phyloP scores from a whole-genome alignment of 1,139 yeast genomes.

The Pichia sp. region DNA sequence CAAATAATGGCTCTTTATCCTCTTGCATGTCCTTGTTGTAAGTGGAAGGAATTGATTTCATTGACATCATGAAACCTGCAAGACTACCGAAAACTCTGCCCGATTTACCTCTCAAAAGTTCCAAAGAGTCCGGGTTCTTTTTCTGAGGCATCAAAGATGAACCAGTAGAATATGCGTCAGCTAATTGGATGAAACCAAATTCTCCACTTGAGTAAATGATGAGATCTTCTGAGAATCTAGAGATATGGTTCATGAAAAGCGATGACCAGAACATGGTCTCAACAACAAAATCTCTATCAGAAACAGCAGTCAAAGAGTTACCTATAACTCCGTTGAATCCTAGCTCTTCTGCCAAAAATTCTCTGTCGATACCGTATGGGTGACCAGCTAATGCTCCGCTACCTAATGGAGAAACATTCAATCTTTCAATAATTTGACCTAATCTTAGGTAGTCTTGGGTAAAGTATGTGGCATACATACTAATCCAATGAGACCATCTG shows the following conservation, averaged over 20 bases:
- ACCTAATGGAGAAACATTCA: constrained; percentile 88
- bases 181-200: constrained; percentile 86
- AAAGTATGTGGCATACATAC: constrained; percentile 91
- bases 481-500: constrained; percentile 97
- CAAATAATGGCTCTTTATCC: constrained; percentile 96
- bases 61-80: constrained; percentile 92
- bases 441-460: constrained; percentile 85
- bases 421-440: constrained; percentile 72
- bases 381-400: constrained; percentile 99
- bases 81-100: constrained; percentile 96
- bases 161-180: constrained; percentile 98
- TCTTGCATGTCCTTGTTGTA: constrained; percentile 98
- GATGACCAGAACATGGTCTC: constrained; percentile 98
- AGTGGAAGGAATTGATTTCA: constrained; percentile 94
- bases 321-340: constrained; percentile 87
- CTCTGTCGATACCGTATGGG: constrained; percentile 96
- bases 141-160: constrained; percentile 98
- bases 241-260: constrained; percentile 88
- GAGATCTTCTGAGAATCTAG: constrained; percentile 90
- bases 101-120: constrained; percentile 90
- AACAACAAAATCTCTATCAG: constrained; percentile 95
- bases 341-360: constrained; percentile 71
- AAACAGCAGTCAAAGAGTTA: constrained; percentile 89
- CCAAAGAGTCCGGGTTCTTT: constrained; percentile 96
- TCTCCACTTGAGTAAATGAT: constrained; percentile 96